phyloP scores from a whole-genome alignment of 2,329 filamentous ascomycete species.

The Fusarium sp. region DNA sequence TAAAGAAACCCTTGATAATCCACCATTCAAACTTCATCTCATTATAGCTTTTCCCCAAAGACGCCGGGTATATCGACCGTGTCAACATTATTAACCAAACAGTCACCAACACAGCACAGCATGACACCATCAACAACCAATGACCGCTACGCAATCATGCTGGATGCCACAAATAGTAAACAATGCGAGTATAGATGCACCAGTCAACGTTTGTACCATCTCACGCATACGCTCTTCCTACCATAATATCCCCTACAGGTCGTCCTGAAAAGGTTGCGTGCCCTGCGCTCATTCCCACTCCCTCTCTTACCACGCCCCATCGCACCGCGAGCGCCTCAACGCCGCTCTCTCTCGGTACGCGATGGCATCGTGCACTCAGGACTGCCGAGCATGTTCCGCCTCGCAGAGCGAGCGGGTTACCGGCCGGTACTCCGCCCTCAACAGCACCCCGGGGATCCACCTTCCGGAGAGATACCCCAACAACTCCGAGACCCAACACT shows the following conservation, averaged over 20 bases:
- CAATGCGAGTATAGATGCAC: neutral
- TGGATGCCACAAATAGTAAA: neutral
- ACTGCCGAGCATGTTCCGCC: constrained; percentile 62
- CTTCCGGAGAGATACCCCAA: constrained; percentile 53
- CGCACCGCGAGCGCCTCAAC: constrained; percentile 52
- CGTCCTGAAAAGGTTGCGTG: constrained; percentile 57
- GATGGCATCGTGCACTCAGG: constrained; percentile 60
- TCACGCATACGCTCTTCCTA: constrained; percentile 42
- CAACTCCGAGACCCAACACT: constrained; percentile 47
- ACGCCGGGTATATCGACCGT: constrained; percentile 36
- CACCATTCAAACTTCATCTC: constrained; percentile 19
- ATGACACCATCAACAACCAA: constrained; percentile 17
- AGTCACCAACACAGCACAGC: neutral
- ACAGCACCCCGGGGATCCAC: constrained; percentile 50
- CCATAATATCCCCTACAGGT: constrained; percentile 41
- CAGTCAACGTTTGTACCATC: neutral
- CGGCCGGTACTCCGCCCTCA: constrained; percentile 49
- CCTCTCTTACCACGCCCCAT: constrained; percentile 59
- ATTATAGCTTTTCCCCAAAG: constrained; percentile 9
- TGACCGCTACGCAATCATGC: constrained; percentile 1
- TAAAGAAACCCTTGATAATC: constrained; percentile 11
- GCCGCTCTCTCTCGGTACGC: constrained; percentile 43
- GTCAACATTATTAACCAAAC: constrained; percentile 8
- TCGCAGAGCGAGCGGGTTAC: constrained; percentile 59
- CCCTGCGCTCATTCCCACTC: constrained; percentile 50